A percentile compares a stretch with the other conserved stretches of the same genome.
These are phyloP conservation scores for Nemania sp. DNA, from an alignment of 2,329 filamentous ascomycete genomes.

Conservation along the genomic window DNA sequence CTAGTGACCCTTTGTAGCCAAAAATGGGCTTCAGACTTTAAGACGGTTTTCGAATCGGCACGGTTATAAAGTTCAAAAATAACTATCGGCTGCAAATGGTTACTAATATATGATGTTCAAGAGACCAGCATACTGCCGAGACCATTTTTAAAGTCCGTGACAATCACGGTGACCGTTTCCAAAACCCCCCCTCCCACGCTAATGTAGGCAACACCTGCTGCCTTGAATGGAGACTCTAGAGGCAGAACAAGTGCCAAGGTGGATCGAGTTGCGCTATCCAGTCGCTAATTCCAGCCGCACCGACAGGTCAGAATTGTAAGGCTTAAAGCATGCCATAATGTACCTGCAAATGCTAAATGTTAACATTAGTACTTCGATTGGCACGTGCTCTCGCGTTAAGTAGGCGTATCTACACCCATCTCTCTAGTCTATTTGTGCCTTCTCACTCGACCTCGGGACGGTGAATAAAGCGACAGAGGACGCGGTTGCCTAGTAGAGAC, in stretches of 20 bases:
- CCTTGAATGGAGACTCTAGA: constrained; percentile 30
- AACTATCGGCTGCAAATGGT: no score
- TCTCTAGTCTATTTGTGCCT: background rate
- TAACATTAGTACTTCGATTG: constrained; percentile 14
- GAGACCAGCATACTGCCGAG: no score
- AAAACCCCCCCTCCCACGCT: no score
- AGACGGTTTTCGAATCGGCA: no score
- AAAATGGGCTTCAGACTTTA: no score
- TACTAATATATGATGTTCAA: no score
- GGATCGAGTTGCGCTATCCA: constrained; percentile 10
- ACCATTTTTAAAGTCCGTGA: no score
- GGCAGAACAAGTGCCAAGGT: constrained; percentile 28
- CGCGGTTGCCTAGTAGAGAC: constrained; percentile 39
- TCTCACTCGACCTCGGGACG: background rate
- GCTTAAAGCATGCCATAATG: background rate
- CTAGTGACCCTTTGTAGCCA: no score
- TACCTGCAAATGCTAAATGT: constrained; percentile 13
- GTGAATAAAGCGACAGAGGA: background rate
- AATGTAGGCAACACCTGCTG: constrained; percentile 41
- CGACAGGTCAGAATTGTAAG: background rate
- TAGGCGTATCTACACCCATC: background rate
- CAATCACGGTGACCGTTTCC: no score
- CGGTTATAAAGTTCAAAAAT: no score
- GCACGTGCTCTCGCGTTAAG: constrained; percentile 42
- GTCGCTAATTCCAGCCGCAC: constrained; percentile 25